Evolutionary conservation across 2,329 filamentous ascomycete species (phyloP).

Genomic region (Apiospora phragmitis): DNA sequence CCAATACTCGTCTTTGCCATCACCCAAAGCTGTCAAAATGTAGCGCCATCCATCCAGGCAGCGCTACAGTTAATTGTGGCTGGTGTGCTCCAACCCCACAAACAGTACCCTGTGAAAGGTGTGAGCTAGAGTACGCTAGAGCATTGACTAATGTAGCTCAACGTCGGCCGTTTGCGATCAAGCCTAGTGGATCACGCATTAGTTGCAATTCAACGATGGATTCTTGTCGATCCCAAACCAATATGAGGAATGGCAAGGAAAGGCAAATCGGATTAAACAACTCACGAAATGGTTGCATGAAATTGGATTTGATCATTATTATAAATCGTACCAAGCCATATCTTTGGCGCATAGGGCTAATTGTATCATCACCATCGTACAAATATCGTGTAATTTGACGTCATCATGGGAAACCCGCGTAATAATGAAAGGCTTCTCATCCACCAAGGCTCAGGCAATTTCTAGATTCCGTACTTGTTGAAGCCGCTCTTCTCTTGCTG

Average conservation of each 20-base stretch:
- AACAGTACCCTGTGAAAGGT: too few species aligned
- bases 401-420: not conserved
- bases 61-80: too few species aligned
- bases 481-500: constrained; percentile 21
- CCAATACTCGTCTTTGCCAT: too few species aligned
- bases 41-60: too few species aligned
- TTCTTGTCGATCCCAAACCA: too few species aligned
- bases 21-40: too few species aligned
- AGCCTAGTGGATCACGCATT: not conserved
- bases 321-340: not conserved
- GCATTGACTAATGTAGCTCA: not conserved
- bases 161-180: too few species aligned
- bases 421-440: not conserved
- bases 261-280: too few species aligned
- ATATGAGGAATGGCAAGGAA: too few species aligned
- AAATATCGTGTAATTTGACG: not conserved
- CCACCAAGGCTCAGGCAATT: not conserved
- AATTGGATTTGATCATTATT: not conserved
- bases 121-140: not conserved
- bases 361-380: not conserved
- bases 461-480: constrained; percentile 31
- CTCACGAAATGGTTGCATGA: not conserved
- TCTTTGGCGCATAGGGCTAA: too few species aligned
- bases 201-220: not conserved
- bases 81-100: too few species aligned